Conservation (phyloP, 1,284 basidiomycete genomes). For the Apiotrichum porosum region DNA sequence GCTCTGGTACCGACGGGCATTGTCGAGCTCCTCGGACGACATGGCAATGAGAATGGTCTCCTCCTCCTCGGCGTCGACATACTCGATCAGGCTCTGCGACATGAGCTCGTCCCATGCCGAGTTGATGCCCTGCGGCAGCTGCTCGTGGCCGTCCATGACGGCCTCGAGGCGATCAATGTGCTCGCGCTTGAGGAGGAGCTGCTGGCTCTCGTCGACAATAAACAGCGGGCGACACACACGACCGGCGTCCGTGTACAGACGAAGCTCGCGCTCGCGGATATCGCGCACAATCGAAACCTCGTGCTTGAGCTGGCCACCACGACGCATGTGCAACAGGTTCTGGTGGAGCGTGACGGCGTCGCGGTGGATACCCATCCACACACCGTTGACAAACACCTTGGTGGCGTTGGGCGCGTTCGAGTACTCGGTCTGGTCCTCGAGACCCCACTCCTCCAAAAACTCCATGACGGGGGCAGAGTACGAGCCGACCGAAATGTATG, state of each 20-base stretch:
- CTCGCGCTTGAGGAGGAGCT: constrained; percentile 73
- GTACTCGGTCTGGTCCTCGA: constrained; percentile 88
- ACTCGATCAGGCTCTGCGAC: constrained; percentile 83
- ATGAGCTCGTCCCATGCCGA: constrained; percentile 84
- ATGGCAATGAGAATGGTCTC: constrained; percentile 99
- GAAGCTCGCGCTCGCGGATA: constrained; percentile 90
- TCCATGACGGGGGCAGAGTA: constrained; percentile 95
- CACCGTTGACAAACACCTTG: constrained; percentile 98
- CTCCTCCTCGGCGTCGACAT: constrained; percentile 97
- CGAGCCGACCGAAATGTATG: constrained; percentile 96
- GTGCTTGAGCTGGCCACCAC: constrained; percentile 91
- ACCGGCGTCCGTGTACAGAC: constrained; percentile 93
- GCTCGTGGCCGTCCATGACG: constrained; percentile 51
- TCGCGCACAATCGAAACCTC: constrained; percentile 97
- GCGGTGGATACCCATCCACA: constrained; percentile 99
- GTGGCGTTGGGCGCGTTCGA: constrained; percentile 78
- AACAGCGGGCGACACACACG: constrained; percentile 95
- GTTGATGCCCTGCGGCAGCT: constrained; percentile 50
- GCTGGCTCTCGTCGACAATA: constrained; percentile 81
- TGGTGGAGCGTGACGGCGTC: constrained; percentile 88
- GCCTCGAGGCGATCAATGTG: constrained; percentile 59
- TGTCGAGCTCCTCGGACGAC: constrained; percentile 92
- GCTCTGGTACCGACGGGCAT: constrained; percentile 51
- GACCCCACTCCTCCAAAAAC: constrained; percentile 97
- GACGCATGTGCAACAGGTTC: constrained; percentile 84